These are phyloP conservation scores for Geotrichum citri-aurantii DNA, from an alignment of 1,139 yeast species.

Conservation along the genomic window DNA sequence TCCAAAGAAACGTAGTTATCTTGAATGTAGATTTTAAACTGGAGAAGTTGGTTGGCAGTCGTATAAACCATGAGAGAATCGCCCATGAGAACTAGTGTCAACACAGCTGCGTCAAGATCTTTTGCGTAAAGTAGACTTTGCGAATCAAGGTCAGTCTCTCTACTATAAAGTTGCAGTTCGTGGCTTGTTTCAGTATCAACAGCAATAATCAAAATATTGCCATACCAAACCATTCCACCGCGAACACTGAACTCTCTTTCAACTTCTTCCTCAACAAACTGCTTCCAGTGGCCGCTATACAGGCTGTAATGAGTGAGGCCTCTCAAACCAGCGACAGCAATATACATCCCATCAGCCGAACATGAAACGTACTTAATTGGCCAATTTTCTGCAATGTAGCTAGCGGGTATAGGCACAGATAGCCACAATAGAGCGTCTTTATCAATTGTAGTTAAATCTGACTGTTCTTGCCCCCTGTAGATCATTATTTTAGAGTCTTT, in stretches of 20 bases:
- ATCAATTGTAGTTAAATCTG: slow-evolving; percentile 37
- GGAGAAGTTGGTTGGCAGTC: slow-evolving; percentile 30
- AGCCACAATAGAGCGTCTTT: slow-evolving; percentile 39
- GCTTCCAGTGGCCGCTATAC: slow-evolving; percentile 40
- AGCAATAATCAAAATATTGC: slow-evolving; percentile 36
- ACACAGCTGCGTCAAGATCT: slow-evolving; percentile 29
- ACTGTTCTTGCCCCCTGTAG: slow-evolving; percentile 39
- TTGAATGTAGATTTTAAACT: slow-evolving; percentile 25
- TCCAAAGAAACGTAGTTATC: slow-evolving; percentile 24
- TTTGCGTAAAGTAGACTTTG: slow-evolving; percentile 26
- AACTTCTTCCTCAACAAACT: slow-evolving; percentile 35
- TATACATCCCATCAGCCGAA: slow-evolving; percentile 39
- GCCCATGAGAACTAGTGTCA: slow-evolving; percentile 30
- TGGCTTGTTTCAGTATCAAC: slow-evolving; percentile 32
- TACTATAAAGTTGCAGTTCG: slow-evolving; percentile 36
- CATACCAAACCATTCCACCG: slow-evolving; percentile 43
- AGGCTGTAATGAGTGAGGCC: slow-evolving; percentile 41
- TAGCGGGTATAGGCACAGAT: slow-evolving; percentile 37
- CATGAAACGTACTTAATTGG: slow-evolving; percentile 37
- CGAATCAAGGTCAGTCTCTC: slow-evolving; percentile 35
- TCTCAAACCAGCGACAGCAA: slow-evolving; percentile 40
- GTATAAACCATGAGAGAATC: slow-evolving; percentile 35
- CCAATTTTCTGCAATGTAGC: slow-evolving; percentile 40
- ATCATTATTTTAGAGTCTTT: slow-evolving; percentile 36
- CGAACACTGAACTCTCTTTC: slow-evolving; percentile 38